Evolutionary conservation across 345 rosid species (phyloP).

Genomic region (Salix viminalis): DNA sequence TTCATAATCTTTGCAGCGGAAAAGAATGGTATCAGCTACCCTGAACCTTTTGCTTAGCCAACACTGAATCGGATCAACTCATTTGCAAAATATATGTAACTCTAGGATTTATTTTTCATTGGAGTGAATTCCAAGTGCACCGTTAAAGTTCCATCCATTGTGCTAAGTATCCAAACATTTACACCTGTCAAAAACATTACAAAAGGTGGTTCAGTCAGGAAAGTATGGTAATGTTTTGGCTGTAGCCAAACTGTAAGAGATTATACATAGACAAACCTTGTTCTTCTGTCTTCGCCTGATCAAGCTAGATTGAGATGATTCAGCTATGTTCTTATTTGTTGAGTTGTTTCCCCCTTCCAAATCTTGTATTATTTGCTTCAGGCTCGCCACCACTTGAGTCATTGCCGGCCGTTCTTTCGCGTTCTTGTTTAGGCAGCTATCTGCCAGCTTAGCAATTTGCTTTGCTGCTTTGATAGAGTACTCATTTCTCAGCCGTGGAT

Average conservation of each 20-base stretch:
- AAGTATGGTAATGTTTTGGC: not conserved
- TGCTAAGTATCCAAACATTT: not conserved
- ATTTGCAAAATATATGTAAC: not conserved
- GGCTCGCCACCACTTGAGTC: slow-evolving; percentile 46
- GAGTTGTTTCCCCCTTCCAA: slow-evolving; percentile 29
- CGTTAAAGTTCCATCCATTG: not conserved
- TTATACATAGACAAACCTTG: slow-evolving; percentile 8
- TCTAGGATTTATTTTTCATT: not conserved
- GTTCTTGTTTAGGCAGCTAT: slow-evolving; percentile 68
- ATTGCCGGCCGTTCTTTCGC: slow-evolving; percentile 69
- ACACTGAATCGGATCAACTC: not conserved
- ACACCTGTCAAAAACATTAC: slow-evolving; percentile 18
- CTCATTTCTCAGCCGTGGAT: slow-evolving; percentile 57
- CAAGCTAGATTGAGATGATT: slow-evolving; percentile 16
- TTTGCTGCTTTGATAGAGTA: slow-evolving; percentile 44
- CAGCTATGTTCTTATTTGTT: not conserved
- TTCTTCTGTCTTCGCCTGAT: not conserved
- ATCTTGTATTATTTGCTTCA: slow-evolving; percentile 55
- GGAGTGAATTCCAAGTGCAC: not conserved
- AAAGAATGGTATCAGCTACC: not conserved
- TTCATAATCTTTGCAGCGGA: not conserved
- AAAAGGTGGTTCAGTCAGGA: not conserved
- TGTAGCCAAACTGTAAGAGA: not conserved
- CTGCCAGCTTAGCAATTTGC: slow-evolving; percentile 61
- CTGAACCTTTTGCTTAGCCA: not conserved